Conservation (phyloP, 345 rosid genomes). For the Mangifera indica region DNA sequence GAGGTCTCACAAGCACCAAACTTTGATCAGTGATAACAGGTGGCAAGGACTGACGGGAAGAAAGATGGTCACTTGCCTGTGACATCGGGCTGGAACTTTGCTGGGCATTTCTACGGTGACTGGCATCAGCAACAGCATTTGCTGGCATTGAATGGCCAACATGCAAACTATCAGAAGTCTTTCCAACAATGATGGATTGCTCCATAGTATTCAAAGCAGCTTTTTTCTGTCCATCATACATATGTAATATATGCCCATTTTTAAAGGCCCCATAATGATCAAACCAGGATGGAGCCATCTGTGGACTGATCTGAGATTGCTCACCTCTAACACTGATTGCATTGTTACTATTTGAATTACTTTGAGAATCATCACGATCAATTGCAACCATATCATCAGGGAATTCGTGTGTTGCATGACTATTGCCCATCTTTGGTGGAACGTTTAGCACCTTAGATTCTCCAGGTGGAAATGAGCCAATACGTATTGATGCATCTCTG, state of each 20-base stretch:
- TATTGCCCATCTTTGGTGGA: constrained; percentile 30
- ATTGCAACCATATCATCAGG: constrained; percentile 33
- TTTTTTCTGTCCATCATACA: constrained; percentile 40
- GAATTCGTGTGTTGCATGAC: constrained; percentile 28
- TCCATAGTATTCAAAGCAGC: constrained; percentile 41
- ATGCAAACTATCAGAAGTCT: constrained; percentile 42
- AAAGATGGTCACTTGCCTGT: constrained; percentile 35
- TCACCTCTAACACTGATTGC: constrained; percentile 40
- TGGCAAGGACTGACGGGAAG: constrained; percentile 37
- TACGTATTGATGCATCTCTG: constrained; percentile 33
- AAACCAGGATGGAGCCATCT: constrained; percentile 82
- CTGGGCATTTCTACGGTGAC: constrained; percentile 29
- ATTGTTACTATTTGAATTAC: constrained; percentile 33
- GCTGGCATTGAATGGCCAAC: constrained; percentile 33
- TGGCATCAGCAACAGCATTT: constrained; percentile 35
- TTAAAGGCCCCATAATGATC: constrained; percentile 63
- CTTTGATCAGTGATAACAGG: constrained; percentile 36
- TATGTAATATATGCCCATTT: constrained; percentile 59
- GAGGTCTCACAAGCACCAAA: constrained; percentile 35
- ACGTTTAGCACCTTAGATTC: constrained; percentile 38
- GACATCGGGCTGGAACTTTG: constrained; percentile 31
- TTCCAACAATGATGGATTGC: constrained; percentile 40
- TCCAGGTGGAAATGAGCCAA: constrained; percentile 26
- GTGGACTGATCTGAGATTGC: constrained; percentile 59
- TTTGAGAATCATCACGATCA: constrained; percentile 38